Base-by-base conservation (phyloP, 306 rosid genomes). In the Castanopsis chinensis region DNA sequence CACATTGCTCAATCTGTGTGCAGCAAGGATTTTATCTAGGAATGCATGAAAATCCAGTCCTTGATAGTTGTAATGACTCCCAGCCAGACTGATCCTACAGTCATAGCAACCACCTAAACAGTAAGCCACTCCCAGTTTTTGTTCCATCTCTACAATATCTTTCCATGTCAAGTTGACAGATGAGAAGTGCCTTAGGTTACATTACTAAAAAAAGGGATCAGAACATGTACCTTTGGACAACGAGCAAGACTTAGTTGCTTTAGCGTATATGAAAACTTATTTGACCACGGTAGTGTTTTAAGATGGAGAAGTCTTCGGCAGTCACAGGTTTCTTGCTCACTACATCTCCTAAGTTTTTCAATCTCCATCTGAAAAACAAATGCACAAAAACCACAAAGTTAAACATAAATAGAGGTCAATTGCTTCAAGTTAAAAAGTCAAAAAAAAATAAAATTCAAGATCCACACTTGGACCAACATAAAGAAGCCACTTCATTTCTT, bases 161-260 rank as follows among this genome's bases (percentile, higher is more conserved):
- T 5, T 15, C 57, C 2, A 2, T 1, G 71, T 43, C 49, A 33
- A 58, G 60, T 67, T 68, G 76, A 79, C 33, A 63, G 15, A 69
- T 45, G 23, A 43, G 64, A 73, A 20, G 60, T 67, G 58, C 65
- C 45, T 58, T 23, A 71, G 27, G 64, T 41, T 52, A 52, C 59
- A 33, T 73, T 72, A 20, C 41, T 18, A 68, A 49, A 75, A 59
- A 77, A 71, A 79, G 30, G 71, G 78, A 67, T 75, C 57, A 76
- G 54, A 5, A 77, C 15, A 60, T 59, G 80, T 85, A 94, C 99
- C 96, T 88, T 85, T 56, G 98, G 99, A 84, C 91, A 83, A 53
- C 92, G 91, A 77, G 97, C 92, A 87, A 94, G 85, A 76, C 89
- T 91, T 79, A 94, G 86, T 81, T 94, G 97, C 89, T 94, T 92